Percentiles rank a stretch among this genome's conserved stretches.
Evolutionary conservation across 2,329 filamentous ascomycete genomes (phyloP).

Genomic region (Cytospora paraplurivora): DNA sequence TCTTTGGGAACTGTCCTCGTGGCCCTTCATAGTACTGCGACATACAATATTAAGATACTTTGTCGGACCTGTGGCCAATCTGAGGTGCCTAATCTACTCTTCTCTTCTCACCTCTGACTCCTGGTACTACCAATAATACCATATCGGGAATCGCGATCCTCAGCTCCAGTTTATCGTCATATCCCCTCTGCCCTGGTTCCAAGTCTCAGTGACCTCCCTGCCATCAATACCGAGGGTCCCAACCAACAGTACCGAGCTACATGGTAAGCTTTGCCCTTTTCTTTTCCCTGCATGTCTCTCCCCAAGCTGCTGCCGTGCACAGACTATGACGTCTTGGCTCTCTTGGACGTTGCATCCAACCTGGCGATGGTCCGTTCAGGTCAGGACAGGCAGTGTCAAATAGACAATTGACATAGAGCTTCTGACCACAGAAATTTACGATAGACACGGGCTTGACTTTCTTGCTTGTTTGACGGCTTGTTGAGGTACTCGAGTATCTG

Average conservation of each 20-base stretch:
- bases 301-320: not conserved
- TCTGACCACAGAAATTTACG: constrained; percentile 13
- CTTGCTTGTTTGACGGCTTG: not conserved
- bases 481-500: constrained; percentile 3
- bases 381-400: constrained; percentile 5
- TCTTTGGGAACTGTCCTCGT: constrained; percentile 18
- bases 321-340: constrained; percentile 1
- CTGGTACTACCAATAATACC: not conserved
- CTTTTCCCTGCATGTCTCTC: not conserved
- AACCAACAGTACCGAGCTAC: not conserved
- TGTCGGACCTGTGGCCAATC: not conserved
- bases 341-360: not conserved
- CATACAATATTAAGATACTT: not conserved
- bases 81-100: not conserved
- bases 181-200: not conserved
- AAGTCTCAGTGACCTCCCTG: not conserved
- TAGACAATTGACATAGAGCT: constrained; percentile 7
- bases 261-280: not conserved
- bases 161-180: not conserved
- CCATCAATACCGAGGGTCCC: not conserved
- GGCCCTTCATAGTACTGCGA: not conserved
- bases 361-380: not conserved
- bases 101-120: not conserved
- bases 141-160: not conserved
- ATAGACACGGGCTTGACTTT: not conserved